phyloP scores from a whole-genome alignment of 139 green algal species.

The Coelastrella sp. region DNA sequence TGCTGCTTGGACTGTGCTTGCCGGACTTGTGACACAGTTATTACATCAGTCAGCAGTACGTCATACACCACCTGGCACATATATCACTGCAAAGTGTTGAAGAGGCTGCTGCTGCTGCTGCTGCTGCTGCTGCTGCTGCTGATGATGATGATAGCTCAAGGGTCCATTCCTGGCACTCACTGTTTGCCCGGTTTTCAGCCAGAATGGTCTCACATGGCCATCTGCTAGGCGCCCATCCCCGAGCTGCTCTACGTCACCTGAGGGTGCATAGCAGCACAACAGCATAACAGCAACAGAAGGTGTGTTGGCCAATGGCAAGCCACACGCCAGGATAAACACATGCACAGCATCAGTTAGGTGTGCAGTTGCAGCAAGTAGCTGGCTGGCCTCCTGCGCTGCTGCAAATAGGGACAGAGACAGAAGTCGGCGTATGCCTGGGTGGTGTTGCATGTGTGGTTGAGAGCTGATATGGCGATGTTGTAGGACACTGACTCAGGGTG shows the following conservation, averaged over 20 bases:
- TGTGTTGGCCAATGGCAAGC: not conserved
- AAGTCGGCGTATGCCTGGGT: too few species aligned
- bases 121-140: slow-evolving; percentile 35
- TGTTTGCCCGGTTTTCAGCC: slow-evolving; percentile 63
- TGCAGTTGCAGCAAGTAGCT: not conserved
- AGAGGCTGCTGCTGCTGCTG: slow-evolving; percentile 13
- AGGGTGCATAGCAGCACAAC: not conserved
- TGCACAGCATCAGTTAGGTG: not conserved
- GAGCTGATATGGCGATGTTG: too few species aligned
- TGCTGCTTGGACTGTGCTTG: too few species aligned
- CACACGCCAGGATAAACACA: not conserved
- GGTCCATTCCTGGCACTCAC: slow-evolving; percentile 43
- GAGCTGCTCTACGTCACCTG: slow-evolving; percentile 69
- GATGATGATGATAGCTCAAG: slow-evolving; percentile 17
- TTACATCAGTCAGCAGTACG: too few species aligned
- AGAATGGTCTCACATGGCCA: slow-evolving; percentile 52
- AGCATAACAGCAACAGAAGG: not conserved
- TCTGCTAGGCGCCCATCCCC: slow-evolving; percentile 60
- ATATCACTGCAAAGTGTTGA: too few species aligned
- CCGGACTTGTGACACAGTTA: too few species aligned
- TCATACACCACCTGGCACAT: too few species aligned
- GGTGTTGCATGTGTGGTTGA: too few species aligned
- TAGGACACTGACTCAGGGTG: too few species aligned
- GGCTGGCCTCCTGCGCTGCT: too few species aligned
- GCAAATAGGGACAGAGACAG: too few species aligned